Percentiles rank a stretch among this genome's conserved stretches.
These are phyloP conservation scores for Silene coronaria DNA, from an alignment of 179 eudicot genomes.

Conservation along the genomic window DNA sequence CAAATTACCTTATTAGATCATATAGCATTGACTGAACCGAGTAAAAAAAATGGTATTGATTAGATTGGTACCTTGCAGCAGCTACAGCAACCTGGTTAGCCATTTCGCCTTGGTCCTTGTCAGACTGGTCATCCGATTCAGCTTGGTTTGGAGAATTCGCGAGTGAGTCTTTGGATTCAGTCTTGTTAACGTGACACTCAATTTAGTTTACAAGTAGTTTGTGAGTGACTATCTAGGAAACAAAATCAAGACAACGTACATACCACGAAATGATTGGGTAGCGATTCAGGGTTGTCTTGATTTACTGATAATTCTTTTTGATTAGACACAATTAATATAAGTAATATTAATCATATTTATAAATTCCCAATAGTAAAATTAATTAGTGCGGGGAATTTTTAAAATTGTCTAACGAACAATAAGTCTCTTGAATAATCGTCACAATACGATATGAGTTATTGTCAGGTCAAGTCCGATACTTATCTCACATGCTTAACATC, in stretches of 20 bases:
- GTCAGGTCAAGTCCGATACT: background rate
- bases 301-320: conserved; percentile 11
- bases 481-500: no score
- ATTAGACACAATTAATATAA: background rate
- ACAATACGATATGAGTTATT: no score
- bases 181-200: conserved; percentile 8
- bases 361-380: background rate
- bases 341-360: background rate
- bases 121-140: background rate
- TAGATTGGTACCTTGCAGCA: conserved; percentile 14
- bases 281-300: conserved; percentile 7
- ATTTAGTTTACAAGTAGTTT: background rate
- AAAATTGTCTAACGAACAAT: background rate
- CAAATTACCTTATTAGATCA: conserved; percentile 6
- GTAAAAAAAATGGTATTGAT: background rate
- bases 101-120: conserved; percentile 4
- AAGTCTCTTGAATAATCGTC: background rate
- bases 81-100: background rate
- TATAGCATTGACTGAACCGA: background rate
- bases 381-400: background rate
- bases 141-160: background rate
- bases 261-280: conserved; percentile 16
- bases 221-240: background rate
- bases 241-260: background rate
- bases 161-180: conserved; percentile 2